phyloP scores from a whole-genome alignment of 495 filamentous ascomycete species.

The Aspergillus saccharolyticus region DNA sequence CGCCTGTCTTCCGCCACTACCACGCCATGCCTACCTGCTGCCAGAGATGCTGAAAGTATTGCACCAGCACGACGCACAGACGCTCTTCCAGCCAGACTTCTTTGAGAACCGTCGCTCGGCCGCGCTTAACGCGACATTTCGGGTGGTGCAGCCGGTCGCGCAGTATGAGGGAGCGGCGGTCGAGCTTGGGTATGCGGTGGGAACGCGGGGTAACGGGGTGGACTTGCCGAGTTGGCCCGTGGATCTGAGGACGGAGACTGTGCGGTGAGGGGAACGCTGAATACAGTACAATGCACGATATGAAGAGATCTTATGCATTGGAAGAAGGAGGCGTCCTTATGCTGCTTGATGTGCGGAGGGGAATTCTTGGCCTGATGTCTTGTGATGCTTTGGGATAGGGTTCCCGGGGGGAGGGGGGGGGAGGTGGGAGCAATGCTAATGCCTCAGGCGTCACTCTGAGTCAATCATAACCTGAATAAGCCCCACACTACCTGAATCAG shows the following conservation, averaged over 20 bases:
- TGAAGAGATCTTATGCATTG: no score
- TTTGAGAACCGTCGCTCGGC: conserved; percentile 12
- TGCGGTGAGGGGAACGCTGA: no score
- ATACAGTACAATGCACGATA: no score
- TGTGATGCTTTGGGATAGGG: no score
- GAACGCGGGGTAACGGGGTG: conserved; percentile 22
- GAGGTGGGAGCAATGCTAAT: no score
- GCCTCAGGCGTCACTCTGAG: no score
- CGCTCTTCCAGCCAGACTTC: conserved; percentile 15
- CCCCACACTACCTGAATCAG: no score
- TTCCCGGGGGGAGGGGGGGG: no score
- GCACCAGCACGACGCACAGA: not conserved
- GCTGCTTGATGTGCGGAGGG: no score
- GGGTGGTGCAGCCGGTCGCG: conserved; percentile 10
- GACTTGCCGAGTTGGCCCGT: conserved; percentile 16
- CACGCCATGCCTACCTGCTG: conserved; percentile 9
- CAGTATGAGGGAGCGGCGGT: conserved; percentile 11
- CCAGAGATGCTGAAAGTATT: conserved; percentile 15
- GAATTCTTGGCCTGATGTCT: no score
- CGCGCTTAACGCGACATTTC: conserved; percentile 2
- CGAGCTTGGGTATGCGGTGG: conserved; percentile 17
- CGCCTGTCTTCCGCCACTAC: conserved; percentile 10
- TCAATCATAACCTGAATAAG: no score
- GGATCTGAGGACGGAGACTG: conserved; percentile 3
- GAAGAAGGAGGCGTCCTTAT: no score